Conservation (phyloP, 805 yeast species). For the Yamadazyma laniorum region DNA sequence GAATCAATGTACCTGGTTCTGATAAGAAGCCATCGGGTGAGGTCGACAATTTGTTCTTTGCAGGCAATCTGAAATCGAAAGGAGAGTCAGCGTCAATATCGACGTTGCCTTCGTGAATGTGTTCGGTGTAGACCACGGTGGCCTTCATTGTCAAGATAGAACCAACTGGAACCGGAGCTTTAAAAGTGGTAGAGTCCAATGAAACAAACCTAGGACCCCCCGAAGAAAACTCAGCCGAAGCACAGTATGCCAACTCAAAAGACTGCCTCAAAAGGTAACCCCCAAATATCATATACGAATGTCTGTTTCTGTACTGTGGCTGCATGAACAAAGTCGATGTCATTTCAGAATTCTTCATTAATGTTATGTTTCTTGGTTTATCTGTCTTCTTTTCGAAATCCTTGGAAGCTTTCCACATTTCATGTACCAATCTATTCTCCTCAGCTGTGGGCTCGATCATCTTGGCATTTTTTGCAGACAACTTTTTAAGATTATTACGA, state of each 20-base stretch:
- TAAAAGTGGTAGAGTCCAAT: constrained; percentile 86
- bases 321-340: constrained; percentile 87
- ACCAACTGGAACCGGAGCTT: constrained; percentile 95
- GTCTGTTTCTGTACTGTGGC: constrained; percentile 94
- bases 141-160: constrained; percentile 83
- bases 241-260: constrained; percentile 89
- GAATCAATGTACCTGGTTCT: constrained; percentile 83
- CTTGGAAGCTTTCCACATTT: constrained; percentile 57
- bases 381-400: constrained; percentile 22
- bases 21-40: constrained; percentile 59
- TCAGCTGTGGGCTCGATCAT: constrained; percentile 62
- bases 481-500: constrained; percentile 81
- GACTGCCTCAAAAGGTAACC: constrained; percentile 91
- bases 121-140: constrained; percentile 82
- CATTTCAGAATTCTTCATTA: constrained; percentile 71
- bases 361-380: constrained; percentile 34
- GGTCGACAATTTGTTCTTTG: constrained; percentile 53
- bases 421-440: constrained; percentile 74
- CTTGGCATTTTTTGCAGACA: constrained; percentile 64
- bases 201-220: constrained; percentile 87
- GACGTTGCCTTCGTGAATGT: constrained; percentile 35
- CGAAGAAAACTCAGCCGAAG: constrained; percentile 84
- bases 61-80: constrained; percentile 52
- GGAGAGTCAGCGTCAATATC: constrained; percentile 30
- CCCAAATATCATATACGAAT: constrained; percentile 92